Evolutionary conservation across 768 basidiomycete species (phyloP), one percentile per base, ranked within the genome.

Genomic region (Pisolithus orientalis): DNA sequence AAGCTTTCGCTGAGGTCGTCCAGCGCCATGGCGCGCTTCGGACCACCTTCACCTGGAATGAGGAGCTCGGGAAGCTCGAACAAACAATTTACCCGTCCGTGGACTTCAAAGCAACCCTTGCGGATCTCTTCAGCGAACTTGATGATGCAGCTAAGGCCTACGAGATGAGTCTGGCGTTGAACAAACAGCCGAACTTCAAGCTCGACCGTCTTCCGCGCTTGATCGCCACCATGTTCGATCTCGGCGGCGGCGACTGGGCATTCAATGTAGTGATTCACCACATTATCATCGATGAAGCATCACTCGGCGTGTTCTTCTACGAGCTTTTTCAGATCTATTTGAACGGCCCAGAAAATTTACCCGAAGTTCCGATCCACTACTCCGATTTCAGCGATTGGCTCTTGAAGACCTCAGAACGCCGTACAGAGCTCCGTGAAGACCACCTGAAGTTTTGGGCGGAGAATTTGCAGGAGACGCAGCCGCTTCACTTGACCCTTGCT

Each of bases 251-350:
- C n/a, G 52, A 46, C 31, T 66, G 65, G 59, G 66, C 58, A 1
- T 67, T 67, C 55, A 67, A 57, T 44, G 53, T 66, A 3, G 55
- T 65, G n/a, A 57, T 65, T 47, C 65, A 66, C 32, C 65, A 66
- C 45, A 66, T 67, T 45, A 64, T 67, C 11, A 65, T 59, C 2
- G 65, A 67, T 34, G 65, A 67, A 43, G 54, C 63, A 27, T 66
- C 65, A 1, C 56, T 66, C 0, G 65, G 60, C 4, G 40, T 66
- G 14, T 66, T 66, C 61, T 66, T 66, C 53, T 65, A 64, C 49
- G 65, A 66, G 37, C 51, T 64, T 50, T 66, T 65, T 56, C 53
- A 54, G 27, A 16, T 62, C 27, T 66, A 66, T 52, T 39, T 66
- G 48, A 54, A 66, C 5, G 65, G 65, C 21, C 51, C 60, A 11